Percentiles rank a stretch among this genome's conserved stretches.
phyloP scores from a whole-genome alignment of 768 basidiomycete species.

The Trametes cinnabarina region DNA sequence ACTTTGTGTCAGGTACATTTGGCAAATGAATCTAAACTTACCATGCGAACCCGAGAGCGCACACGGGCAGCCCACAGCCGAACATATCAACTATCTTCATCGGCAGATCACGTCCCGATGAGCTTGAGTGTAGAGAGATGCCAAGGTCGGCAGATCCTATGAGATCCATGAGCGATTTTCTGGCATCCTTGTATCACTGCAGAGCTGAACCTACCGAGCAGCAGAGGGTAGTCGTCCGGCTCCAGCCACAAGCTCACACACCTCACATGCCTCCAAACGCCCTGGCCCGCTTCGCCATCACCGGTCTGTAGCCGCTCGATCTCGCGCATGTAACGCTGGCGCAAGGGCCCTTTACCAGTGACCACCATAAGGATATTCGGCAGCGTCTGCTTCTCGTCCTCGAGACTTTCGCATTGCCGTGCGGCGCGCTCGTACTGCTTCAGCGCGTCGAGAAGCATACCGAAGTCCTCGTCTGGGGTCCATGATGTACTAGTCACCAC shows the following conservation, averaged over 20 bases:
- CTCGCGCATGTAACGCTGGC: conserved; percentile 68
- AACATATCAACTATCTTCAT: conserved; percentile 99
- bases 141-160: conserved; percentile 90
- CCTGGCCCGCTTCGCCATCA: conserved; percentile 21
- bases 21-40: conserved; percentile 35
- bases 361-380: conserved; percentile 82
- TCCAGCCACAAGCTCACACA: conserved; percentile 87
- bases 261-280: conserved; percentile 69
- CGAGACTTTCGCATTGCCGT: conserved; percentile 25
- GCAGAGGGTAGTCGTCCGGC: conserved; percentile 81
- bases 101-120: conserved; percentile 87
- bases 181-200: too few relatives aligned
- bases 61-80: conserved; percentile 92
- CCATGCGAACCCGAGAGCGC: conserved; percentile 86
- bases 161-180: not conserved
- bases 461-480: conserved; percentile 97
- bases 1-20: not conserved
- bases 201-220: conserved; percentile 57
- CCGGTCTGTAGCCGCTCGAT: conserved; percentile 56
- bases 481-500: conserved; percentile 92
- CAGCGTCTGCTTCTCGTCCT: conserved; percentile 31
- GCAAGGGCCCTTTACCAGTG: conserved; percentile 87
- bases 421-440: conserved; percentile 65
- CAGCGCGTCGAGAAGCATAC: conserved; percentile 76
- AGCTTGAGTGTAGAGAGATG: conserved; percentile 86